Conservation (phyloP, 441 rosid genomes). For the Kokia cookei region DNA sequence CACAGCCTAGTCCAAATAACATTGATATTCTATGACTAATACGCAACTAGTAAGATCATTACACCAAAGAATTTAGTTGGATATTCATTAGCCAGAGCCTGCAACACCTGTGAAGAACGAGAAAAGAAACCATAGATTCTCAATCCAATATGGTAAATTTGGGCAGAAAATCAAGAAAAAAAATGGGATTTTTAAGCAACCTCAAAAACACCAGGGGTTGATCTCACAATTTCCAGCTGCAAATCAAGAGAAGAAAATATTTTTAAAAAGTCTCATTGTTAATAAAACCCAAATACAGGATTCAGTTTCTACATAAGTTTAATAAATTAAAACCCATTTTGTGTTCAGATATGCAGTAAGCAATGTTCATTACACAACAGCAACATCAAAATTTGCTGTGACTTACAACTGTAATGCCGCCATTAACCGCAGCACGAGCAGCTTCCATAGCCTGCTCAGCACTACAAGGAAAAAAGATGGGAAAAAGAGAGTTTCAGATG, state of each 20-base stretch:
- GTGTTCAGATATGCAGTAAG: neutral
- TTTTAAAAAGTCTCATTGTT: too few relatives aligned
- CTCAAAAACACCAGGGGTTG: slow-evolving; percentile 56
- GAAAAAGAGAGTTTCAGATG: neutral
- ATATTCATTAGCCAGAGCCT: slow-evolving; percentile 29
- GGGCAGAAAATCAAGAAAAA: neutral
- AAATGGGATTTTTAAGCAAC: slow-evolving; percentile 16
- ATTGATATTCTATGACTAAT: neutral
- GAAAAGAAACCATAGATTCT: neutral
- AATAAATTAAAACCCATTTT: neutral
- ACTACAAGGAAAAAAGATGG: slow-evolving; percentile 11
- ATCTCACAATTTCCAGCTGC: slow-evolving; percentile 52
- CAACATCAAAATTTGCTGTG: neutral
- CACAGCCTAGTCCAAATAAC: neutral
- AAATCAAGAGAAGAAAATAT: slow-evolving; percentile 1
- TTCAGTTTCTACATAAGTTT: neutral
- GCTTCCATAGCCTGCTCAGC: slow-evolving; percentile 52
- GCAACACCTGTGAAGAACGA: slow-evolving; percentile 31
- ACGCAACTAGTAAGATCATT: slow-evolving; percentile 7
- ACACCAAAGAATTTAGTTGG: slow-evolving; percentile 44
- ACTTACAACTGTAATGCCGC: slow-evolving; percentile 53
- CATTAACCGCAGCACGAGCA: slow-evolving; percentile 42
- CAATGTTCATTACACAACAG: neutral
- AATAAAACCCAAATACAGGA: neutral
- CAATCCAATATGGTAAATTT: neutral